Base-by-base conservation (phyloP, 176 grass and related monocot genomes). In the Cocos nucifera region DNA sequence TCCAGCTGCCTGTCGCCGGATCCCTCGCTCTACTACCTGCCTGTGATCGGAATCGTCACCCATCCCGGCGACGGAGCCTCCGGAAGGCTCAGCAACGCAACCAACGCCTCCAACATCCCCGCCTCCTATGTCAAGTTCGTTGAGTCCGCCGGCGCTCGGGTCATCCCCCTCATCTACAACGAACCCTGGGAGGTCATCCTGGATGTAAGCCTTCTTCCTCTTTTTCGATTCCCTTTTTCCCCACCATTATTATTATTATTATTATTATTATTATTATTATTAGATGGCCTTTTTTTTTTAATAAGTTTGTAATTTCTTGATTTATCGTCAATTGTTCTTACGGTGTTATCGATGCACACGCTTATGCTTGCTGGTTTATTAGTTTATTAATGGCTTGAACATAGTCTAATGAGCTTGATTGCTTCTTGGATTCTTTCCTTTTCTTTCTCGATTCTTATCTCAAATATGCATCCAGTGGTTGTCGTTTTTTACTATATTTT, bases 21-120 rank as follows among this genome's bases (percentile, higher is more conserved):
- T 64, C 68, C 77, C 14, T 58, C 75, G 17, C 53, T 19, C 44
- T 88, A 97, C 81, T 64, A 83, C 65, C 74, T 69, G 6, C 92
- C 92, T 4, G 87, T 97, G 61, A 83, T 97, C 81, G 92, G 92
- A 51, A 90, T 95, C 80, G 83, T 95, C 12, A 74, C 68, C 74
- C 91, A 95, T 68, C 91, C 91, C 32, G 86, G 91, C 21, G 86
- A 91, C 69, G 81, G 87, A 20, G 81, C 79, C 4, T 61, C 57
- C 6, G 93, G 84, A 18, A 66, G 78, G 62, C 77, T 91, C 57
- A 77, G 67, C 62, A 86, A 81, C 75, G 50, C 23, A 55, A 75
- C 73, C 18, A 56, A 67, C 23, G 61, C 68, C 24, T 91, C 82
- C 61, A 82, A 81, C 75, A 83, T 84, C 62, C 70, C 53, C 15